Evolutionary conservation across 495 filamentous ascomycete species (phyloP), one percentile per base, ranked within the genome.

Genomic region (Hamigera avellanea): DNA sequence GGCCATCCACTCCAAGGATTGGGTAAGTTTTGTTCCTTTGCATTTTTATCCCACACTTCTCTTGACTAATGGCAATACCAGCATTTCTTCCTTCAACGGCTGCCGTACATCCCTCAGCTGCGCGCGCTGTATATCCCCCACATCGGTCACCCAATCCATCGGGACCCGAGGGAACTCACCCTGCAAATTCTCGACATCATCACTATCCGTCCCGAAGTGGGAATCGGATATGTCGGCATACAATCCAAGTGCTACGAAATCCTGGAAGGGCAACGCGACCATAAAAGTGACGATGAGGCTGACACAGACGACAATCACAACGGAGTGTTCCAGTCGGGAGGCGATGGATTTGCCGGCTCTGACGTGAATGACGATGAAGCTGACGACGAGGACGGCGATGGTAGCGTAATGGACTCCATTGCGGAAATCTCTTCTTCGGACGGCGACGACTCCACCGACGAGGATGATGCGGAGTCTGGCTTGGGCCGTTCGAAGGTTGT

Each of bases 191-290:
- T 87, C 21, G 85, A 95, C 53, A 82, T 93, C 17, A 81, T 94
- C 38, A 79, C 81, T 29, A 68, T 95, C 21, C 74, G 86, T n/a
- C 81, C 83, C 0, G 87, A 95, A 41, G 75, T 93, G 17, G 78
- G 80, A 43, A 61, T 95, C 10, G 83, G 77, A 44, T 94, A 94
- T 48, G 64, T 91, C 40, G 88, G 84, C n/a, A 73, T 94, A 32
- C 62, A 69, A 21, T 61, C 56, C 6, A 94, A 93, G 55, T 95
- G 89, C 57, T 95, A 85, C 49, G 87, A 95, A 52, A 82, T 95
- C 33, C 63, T 87, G 7, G 88, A 95, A 53, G 67, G 66, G 26
- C 67, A 66, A 15, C 58, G 59, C 10, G 58, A 70, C 35, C 67
- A 73, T n/a, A 62, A 66, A 32, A 44, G 44, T 0, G 53, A 48